Base-by-base conservation (phyloP, 208 protist species). In the Wallacemonas sp. region DNA sequence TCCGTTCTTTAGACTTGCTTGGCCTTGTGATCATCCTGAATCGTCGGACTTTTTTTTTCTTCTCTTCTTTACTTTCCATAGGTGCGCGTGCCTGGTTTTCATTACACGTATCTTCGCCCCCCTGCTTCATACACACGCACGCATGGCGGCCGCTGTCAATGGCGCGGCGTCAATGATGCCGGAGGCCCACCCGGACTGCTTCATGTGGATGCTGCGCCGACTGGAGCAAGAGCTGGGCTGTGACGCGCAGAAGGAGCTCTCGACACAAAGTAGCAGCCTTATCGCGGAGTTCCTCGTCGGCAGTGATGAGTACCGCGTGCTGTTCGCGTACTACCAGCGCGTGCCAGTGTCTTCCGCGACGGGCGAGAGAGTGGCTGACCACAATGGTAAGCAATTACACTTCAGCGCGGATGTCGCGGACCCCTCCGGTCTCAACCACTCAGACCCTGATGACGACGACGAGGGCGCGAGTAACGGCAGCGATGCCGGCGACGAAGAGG, bases 211-310 rank as follows among this genome's bases (percentile, higher is more conserved):
- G 50, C 62, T 89, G 52, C 70, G 68, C 32, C 79, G 79, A 19
- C 71, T 96, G 24, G 32, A 73, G 48, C 76, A 87, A 52, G 82
- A 81, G 38, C 76, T 96, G n/a, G 59, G 66, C 37, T 83, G 76
- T 60, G 63, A 37, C 6, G 48, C 69, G 21, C 50, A 77, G 33
- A 60, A 36, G 1, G 79, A 91, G 19, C 66, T 94, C 41, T 78
- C 66, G 0, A 46, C 75, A 15, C 68, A 80, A 21, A 73, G 89
- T 54, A 73, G 80, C 30, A 63, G 75, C 54, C 62, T 86, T 10
- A 77, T 93, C 55, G 83, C 76, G 54, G 86, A 94, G 61, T 94
- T 96, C 71, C 79, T 96, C 26, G 79, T 96, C 38, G 91, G 88
- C 22, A 87, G 93, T 57, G 84, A 91, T 10, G 74, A 71, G 38